These are phyloP conservation scores for Cutaneotrichosporon cutaneum DNA, from an alignment of 1,284 basidiomycete species.

Conservation along the genomic window DNA sequence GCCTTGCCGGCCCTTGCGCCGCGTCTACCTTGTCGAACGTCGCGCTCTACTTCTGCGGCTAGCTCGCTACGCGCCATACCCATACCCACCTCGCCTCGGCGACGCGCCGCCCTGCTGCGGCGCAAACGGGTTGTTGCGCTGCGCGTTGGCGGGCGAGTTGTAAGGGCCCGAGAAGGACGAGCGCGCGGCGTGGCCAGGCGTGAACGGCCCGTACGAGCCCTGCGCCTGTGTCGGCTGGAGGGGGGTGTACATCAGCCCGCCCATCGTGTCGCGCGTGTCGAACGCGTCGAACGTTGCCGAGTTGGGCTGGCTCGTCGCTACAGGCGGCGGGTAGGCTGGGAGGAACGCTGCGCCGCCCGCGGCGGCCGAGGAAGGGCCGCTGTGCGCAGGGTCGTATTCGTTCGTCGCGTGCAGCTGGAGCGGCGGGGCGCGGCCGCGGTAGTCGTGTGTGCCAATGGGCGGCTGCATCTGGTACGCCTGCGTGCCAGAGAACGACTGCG, in stretches of 20 bases:
- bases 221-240: conserved; percentile 39
- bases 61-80: not conserved
- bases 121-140: conserved; percentile 20
- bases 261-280: conserved; percentile 34
- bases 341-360: conserved; percentile 31
- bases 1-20: not conserved
- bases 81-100: conserved; percentile 12
- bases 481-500: conserved; percentile 29
- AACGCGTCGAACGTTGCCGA: conserved; percentile 44
- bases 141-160: conserved; percentile 14
- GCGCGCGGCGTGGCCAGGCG: conserved; percentile 34
- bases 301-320: conserved; percentile 34
- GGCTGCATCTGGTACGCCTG: conserved; percentile 47
- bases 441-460: conserved; percentile 35
- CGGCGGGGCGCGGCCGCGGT: conserved; percentile 20
- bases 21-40: not conserved
- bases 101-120: conserved; percentile 11
- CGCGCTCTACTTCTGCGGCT: not conserved
- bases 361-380: conserved; percentile 11
- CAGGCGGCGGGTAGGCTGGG: conserved; percentile 50
- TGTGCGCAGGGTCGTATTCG: conserved; percentile 39
- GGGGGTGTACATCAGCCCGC: conserved; percentile 50
- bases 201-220: conserved; percentile 19
- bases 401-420: conserved; percentile 24
- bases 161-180: conserved; percentile 47